Evolutionary conservation across 768 basidiomycete species (phyloP).

Genomic region (Podaxis pistillaris): DNA sequence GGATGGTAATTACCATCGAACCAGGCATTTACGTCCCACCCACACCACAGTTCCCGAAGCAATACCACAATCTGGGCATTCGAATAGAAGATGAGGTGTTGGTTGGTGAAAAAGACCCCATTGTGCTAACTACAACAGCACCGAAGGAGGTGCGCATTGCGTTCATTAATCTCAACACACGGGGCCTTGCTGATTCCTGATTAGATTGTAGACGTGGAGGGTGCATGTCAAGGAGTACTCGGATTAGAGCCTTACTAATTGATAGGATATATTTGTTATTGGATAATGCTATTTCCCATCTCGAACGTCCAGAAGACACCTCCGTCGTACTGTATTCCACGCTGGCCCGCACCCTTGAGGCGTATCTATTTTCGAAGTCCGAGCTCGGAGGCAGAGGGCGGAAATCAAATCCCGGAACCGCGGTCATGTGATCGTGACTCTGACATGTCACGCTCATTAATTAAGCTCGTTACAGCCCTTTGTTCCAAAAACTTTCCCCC

Average conservation of each 20-base stretch:
- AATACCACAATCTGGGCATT: constrained; percentile 89
- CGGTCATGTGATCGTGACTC: constrained; percentile 11
- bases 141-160: constrained; percentile 70
- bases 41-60: constrained; percentile 71
- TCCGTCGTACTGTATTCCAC: neutral
- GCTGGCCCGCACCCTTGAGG: neutral
- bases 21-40: constrained; percentile 93
- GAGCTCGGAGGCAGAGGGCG: neutral
- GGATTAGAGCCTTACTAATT: constrained; percentile 53
- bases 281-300: neutral
- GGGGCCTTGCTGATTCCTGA: constrained; percentile 5
- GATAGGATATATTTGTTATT: neutral
- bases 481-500: constrained; percentile 5
- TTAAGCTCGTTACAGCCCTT: constrained; percentile 4
- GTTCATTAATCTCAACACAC: neutral
- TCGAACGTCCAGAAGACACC: neutral
- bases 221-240: constrained; percentile 70
- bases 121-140: constrained; percentile 66
- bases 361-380: neutral
- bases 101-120: constrained; percentile 57
- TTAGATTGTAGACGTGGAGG: constrained; percentile 75
- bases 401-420: neutral
- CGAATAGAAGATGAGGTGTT: constrained; percentile 91
- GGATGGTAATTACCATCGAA: constrained; percentile 93
- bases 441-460: constrained; percentile 10